These are phyloP conservation scores for Chlorencoelia australis DNA, from an alignment of 2,329 filamentous ascomycete genomes.

Conservation along the genomic window DNA sequence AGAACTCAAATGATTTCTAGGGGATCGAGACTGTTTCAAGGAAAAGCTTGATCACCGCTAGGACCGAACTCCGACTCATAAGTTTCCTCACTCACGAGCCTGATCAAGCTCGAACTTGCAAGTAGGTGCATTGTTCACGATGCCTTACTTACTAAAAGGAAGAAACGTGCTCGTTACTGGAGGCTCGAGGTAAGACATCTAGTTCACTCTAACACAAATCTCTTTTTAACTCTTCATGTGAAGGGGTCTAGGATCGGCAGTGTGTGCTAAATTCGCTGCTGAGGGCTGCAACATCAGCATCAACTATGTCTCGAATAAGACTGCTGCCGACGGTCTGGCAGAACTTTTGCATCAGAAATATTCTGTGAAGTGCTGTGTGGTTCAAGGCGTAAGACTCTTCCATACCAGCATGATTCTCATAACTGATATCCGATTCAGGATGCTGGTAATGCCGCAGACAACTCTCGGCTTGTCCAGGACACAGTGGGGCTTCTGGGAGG, in stretches of 20 bases:
- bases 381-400: too few relatives aligned
- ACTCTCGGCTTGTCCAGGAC: constrained; percentile 39
- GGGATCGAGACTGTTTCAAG: too few relatives aligned
- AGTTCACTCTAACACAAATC: not conserved
- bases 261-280: not conserved
- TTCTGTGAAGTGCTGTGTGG: too few relatives aligned
- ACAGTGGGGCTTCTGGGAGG: constrained; percentile 46
- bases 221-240: not conserved
- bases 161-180: not conserved
- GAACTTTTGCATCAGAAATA: too few relatives aligned
- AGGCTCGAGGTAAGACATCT: not conserved
- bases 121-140: too few relatives aligned
- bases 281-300: not conserved
- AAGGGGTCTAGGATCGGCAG: not conserved
- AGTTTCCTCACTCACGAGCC: too few relatives aligned
- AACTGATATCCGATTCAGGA: too few relatives aligned
- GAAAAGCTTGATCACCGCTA: too few relatives aligned
- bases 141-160: not conserved
- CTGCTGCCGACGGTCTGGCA: not conserved
- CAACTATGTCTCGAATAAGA: not conserved
- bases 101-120: too few relatives aligned
- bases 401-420: too few relatives aligned
- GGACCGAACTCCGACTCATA: too few relatives aligned
- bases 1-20: too few relatives aligned
- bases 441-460: constrained; percentile 17